Base-by-base conservation (phyloP, 1,139 yeast genomes). In the Lodderomyces metapsilosis region DNA sequence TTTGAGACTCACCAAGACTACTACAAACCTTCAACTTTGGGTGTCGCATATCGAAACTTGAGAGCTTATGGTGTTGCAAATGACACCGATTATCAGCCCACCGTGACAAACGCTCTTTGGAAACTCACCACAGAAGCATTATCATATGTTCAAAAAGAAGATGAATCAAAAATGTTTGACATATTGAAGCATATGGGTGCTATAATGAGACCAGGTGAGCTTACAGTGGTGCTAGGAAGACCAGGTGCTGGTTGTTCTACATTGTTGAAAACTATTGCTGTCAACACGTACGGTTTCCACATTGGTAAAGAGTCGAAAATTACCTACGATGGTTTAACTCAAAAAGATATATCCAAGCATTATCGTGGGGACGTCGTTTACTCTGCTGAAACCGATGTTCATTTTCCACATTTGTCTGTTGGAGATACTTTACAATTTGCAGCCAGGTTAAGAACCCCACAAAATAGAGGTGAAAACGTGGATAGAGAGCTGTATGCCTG, bases 71-170 rank as follows among this genome's bases (percentile, higher is more conserved):
- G 96, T 45, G 74, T 75, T 45, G 89, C 92, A 9, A 71, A 84
- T 4, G 94, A 84, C 54, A 76, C 89, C 2, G 92, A 86, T 54
- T 88, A 84, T 62, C 95, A 87, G 61, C 68, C 84, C 18, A 87
- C 89, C 1, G 82, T 85, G 9, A 54, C 73, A 17, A 87, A 84
- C 54, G 66, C 73, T 11, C 82, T 55, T 31, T 60, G 47, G 46
- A 65, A 62, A 42, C 38, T 47, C 6, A 44, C 51, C 6, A 37
- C 35, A 9, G 61, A 59, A 31, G 48, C 49, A 31, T 52, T n/a
- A 52, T 44, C 52, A 64, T 16, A 84, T 82, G 52, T 80, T 82
- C 74, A 38, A 56, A 52, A 28, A 49, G 46, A 28, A 64, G 52
- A 46, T 56, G 52, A 38, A 55, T 36, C 48, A 49, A 33, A n/a